Evolutionary conservation across 2,329 filamentous ascomycete genomes (phyloP), one percentile per base, ranked within the genome.

Genomic region (Talaromyces sp.): DNA sequence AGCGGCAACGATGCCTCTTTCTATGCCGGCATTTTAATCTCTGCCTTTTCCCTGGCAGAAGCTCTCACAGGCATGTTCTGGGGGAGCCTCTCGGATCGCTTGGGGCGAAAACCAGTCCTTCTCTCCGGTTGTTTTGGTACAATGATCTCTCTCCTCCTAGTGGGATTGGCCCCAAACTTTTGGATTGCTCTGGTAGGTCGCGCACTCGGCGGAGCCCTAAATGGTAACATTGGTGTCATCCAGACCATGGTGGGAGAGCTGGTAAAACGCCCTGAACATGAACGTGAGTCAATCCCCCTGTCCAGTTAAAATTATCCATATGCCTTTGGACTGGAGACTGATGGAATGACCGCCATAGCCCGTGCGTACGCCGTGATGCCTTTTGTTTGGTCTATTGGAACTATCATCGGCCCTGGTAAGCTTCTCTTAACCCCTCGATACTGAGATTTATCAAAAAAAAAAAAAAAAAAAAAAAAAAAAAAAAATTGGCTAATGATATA

Each of bases 181-280:
- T 93, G 90, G 87, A 74, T 93, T 52, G 92, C 92, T 14, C 77
- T 97, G 40, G 66, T 84, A 27, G 91, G 91, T 13, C 82, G 92
- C 64, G 83, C 86, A 40, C 69, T 94, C 13, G 92, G 91, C 37
- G 91, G 92, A 19, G 79, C 92, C 11, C 79, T 97, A 50, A 96
- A 96, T 71, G 92, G 92, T 54, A 96, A 96, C 67, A 91, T 96
- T 62, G 91, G 89, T 24, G 89, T 94, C 32, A 90, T 94, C 60
- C 88, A 95, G 72, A 96, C 91, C 16, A 95, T 96, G 89, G 92
- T 96, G 13, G 90, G 88, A 24, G 92, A 97, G 72, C 73, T 96
- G 51, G 89, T 95, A 47, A 89, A 82, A 30, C 89, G 87, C 52
- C 90, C 89, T 13, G 88, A 92, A 65, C 90, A 95, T 73, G 91